Evolutionary conservation across 306 rosid genomes (phyloP).

Genomic region (Glycine tomentella): DNA sequence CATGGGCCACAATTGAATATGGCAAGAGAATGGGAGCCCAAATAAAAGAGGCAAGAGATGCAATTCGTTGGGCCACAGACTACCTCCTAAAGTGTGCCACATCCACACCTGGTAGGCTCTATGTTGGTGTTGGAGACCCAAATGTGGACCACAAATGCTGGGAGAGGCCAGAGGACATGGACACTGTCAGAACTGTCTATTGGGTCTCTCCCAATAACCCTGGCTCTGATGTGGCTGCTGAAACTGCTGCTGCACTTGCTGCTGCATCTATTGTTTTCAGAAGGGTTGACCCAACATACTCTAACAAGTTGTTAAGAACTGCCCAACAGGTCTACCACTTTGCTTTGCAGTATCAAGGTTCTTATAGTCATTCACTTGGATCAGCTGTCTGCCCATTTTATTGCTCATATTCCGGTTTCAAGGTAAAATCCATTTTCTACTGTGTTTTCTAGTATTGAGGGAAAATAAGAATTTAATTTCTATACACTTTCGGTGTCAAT

Average conservation of each 20-base stretch:
- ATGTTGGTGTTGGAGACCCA: constrained; percentile 91
- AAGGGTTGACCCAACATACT: constrained; percentile 70
- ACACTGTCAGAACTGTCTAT: constrained; percentile 66
- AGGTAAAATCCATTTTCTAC: constrained; percentile 53
- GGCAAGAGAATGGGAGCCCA: constrained; percentile 78
- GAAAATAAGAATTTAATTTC: too few relatives aligned
- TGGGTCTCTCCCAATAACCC: constrained; percentile 72
- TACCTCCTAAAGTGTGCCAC: constrained; percentile 81
- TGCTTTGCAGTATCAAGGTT: constrained; percentile 71
- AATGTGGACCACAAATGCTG: constrained; percentile 86
- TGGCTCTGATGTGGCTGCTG: constrained; percentile 92
- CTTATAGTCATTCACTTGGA: constrained; percentile 87
- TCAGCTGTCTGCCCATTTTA: constrained; percentile 92
- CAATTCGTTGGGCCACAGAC: constrained; percentile 84
- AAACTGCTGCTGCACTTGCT: constrained; percentile 89
- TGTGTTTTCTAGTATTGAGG: background rate
- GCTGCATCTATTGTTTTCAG: constrained; percentile 86
- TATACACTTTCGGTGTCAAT: too few relatives aligned
- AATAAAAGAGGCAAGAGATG: constrained; percentile 57
- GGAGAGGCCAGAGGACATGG: constrained; percentile 98
- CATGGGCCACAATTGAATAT: constrained; percentile 82
- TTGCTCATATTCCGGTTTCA: constrained; percentile 93
- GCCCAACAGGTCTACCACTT: constrained; percentile 77
- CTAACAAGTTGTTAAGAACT: constrained; percentile 61
- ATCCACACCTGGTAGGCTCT: constrained; percentile 74